These are phyloP conservation scores for Pseudocercospora fuligena DNA, from an alignment of 2,329 filamentous ascomycete genomes.

Conservation along the genomic window DNA sequence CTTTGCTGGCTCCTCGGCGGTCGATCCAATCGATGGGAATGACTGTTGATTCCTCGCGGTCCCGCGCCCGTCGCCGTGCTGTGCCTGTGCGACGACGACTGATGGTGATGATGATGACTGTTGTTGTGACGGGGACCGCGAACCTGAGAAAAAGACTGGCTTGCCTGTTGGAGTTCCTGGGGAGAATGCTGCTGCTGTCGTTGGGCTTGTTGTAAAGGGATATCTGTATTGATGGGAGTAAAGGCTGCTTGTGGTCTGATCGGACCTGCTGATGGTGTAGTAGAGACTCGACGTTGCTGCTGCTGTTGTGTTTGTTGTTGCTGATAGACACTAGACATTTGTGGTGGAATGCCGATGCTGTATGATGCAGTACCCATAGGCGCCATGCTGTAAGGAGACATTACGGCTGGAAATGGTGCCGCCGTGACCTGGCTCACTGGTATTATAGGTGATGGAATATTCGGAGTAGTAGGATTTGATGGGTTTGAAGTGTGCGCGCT, in stretches of 20 bases:
- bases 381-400: conserved; percentile 30
- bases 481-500: conserved; percentile 28
- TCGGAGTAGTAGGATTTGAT: conserved; percentile 28
- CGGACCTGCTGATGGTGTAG: conserved; percentile 3
- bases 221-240: conserved; percentile 31
- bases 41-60: conserved; percentile 29
- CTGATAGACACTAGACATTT: conserved; percentile 28
- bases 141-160: conserved; percentile 34
- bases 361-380: conserved; percentile 31
- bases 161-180: conserved; percentile 22
- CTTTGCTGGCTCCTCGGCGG: conserved; percentile 28
- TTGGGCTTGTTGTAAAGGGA: conserved; percentile 23
- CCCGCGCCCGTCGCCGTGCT: conserved; percentile 22
- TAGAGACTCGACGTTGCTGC: conserved; percentile 14
- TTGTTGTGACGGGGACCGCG: conserved; percentile 32
- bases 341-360: conserved; percentile 34
- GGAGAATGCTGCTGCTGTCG: conserved; percentile 26
- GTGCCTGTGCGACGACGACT: conserved; percentile 18
- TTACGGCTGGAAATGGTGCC: conserved; percentile 38
- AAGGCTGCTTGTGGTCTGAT: conserved; percentile 24
- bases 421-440: conserved; percentile 40
- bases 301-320: conserved; percentile 17
- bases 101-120: conserved; percentile 18
- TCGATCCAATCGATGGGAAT: conserved; percentile 20
- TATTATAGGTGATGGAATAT: conserved; percentile 30